Conservation (phyloP, 2,329 filamentous ascomycete genomes). For the Xylaria sp. region DNA sequence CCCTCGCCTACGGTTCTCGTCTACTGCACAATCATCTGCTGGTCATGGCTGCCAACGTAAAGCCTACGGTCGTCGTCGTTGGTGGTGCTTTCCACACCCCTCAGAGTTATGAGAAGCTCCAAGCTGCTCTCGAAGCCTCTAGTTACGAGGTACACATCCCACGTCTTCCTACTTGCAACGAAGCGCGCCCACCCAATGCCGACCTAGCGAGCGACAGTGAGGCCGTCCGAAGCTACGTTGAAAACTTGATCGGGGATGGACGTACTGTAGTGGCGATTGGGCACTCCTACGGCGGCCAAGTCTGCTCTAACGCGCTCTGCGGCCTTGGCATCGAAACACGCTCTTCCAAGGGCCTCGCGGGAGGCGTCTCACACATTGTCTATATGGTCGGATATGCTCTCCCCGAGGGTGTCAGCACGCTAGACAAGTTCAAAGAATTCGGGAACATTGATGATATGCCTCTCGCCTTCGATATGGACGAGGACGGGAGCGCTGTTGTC, state of each 20-base stretch:
- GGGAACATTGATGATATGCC: constrained; percentile 29
- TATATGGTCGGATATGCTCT: constrained; percentile 39
- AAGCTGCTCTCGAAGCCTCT: constrained; percentile 12
- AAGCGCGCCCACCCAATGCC: constrained; percentile 42
- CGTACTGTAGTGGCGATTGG: too few species aligned
- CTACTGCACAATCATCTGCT: too few species aligned
- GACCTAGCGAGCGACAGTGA: constrained; percentile 40
- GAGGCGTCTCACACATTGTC: constrained; percentile 44
- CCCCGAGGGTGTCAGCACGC: constrained; percentile 21
- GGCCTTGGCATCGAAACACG: constrained; percentile 37
- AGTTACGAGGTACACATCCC: constrained; percentile 40
- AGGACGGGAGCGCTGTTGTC: too few species aligned
- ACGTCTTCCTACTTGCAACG: constrained; percentile 34
- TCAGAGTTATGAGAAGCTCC: constrained; percentile 33
- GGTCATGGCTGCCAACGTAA: too few species aligned
- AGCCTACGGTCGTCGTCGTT: too few species aligned
- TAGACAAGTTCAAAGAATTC: constrained; percentile 36
- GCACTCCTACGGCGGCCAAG: constrained; percentile 49
- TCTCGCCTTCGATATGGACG: too few species aligned
- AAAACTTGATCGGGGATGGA: constrained; percentile 40
- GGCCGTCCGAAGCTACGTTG: constrained; percentile 39
- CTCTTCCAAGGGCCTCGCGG: constrained; percentile 27
- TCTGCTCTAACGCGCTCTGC: constrained; percentile 44
- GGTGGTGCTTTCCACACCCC: too few species aligned
- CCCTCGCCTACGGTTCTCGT: too few species aligned